phyloP scores from a whole-genome alignment of 164 flowering plant genomes.

The Annona squamosa region DNA sequence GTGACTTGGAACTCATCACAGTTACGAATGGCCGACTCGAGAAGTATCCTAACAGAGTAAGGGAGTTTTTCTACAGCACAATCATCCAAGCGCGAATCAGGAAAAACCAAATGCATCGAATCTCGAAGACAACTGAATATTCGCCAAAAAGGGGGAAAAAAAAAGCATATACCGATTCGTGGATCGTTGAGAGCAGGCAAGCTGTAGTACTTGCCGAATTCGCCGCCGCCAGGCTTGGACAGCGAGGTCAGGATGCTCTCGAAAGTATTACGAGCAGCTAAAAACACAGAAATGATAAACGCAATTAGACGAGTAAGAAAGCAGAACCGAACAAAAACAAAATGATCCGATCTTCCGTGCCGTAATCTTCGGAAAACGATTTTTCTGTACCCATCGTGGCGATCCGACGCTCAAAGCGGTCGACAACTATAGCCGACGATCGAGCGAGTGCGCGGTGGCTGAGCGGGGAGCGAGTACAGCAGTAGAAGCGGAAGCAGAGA shows the following conservation, averaged over 20 bases:
- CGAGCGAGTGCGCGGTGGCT: conserved; percentile 47
- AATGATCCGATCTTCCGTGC: neutral
- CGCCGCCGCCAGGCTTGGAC: conserved; percentile 52
- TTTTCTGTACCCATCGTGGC: conserved; percentile 57
- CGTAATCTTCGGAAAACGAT: neutral
- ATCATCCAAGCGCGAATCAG: neutral
- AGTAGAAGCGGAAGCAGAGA: neutral
- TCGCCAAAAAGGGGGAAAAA: neutral
- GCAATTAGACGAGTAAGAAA: neutral
- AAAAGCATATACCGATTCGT: conserved; percentile 43
- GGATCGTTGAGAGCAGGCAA: conserved; percentile 85
- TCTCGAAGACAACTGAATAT: neutral
- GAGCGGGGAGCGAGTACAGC: conserved; percentile 37
- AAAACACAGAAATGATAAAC: neutral
- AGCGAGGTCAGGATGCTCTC: conserved; percentile 24
- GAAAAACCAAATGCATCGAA: neutral
- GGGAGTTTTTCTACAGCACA: conserved; percentile 62
- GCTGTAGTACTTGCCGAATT: conserved; percentile 80
- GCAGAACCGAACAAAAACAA: neutral
- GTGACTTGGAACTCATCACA: conserved; percentile 93
- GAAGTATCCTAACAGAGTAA: conserved; percentile 73
- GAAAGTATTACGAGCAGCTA: conserved; percentile 20
- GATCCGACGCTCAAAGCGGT: conserved; percentile 46
- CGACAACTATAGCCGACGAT: conserved; percentile 36
- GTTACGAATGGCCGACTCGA: conserved; percentile 85